Evolutionary conservation across 129 eudicot species (phyloP).

Genomic region (Chrysanthemum seticuspe): DNA sequence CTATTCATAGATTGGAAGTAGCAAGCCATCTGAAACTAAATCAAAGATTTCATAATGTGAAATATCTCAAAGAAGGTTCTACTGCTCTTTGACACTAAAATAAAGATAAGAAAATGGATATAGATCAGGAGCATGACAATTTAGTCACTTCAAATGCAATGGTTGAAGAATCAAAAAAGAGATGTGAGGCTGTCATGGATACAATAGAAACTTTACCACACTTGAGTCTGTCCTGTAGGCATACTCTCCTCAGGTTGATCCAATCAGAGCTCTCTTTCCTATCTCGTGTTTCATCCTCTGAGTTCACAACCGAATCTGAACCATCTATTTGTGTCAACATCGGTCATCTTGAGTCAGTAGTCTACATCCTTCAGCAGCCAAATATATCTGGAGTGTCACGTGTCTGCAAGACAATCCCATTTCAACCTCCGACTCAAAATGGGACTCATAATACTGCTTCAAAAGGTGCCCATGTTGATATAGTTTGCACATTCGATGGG

Average conservation of each 20-base stretch:
- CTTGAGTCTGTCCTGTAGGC: constrained; percentile 45
- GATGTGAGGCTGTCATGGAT: constrained; percentile 56
- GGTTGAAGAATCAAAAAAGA: constrained; percentile 52
- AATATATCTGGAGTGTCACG: constrained; percentile 74
- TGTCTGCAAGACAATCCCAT: constrained; percentile 69
- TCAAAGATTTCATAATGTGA: not conserved
- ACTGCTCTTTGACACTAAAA: not conserved
- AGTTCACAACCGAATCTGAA: constrained; percentile 21
- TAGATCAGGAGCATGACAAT: constrained; percentile 25
- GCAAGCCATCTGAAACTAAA: constrained; percentile 4
- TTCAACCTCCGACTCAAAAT: constrained; percentile 20
- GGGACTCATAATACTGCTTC: constrained; percentile 12
- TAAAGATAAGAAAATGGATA: constrained; percentile 14
- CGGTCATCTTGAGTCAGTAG: constrained; percentile 85
- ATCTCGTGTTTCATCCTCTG: constrained; percentile 33
- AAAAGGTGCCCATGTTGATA: constrained; percentile 69
- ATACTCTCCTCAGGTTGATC: constrained; percentile 62
- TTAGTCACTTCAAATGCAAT: constrained; percentile 20
- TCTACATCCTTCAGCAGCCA: constrained; percentile 75
- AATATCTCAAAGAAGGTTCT: not conserved
- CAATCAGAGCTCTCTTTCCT: constrained; percentile 83
- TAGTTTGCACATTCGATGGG: constrained; percentile 64
- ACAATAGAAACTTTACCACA: constrained; percentile 30
- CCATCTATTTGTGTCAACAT: constrained; percentile 52
- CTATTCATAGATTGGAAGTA: constrained; percentile 20